phyloP scores from a whole-genome alignment of 805 yeast species.

The Nakazawaea laoshanensis region DNA sequence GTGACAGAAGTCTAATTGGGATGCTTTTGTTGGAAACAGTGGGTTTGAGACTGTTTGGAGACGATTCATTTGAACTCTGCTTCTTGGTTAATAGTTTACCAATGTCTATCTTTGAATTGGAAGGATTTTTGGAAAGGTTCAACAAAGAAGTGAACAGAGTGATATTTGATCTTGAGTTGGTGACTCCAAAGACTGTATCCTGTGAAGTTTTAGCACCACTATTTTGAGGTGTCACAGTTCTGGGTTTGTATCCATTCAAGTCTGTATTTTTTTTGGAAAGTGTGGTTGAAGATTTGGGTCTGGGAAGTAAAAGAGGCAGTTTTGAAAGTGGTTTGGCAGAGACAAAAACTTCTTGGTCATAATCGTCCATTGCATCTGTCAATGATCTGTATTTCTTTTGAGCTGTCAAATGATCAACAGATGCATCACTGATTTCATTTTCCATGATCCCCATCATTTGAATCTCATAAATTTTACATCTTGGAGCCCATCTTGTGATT shows the following conservation, averaged over 20 bases:
- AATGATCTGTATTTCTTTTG: constrained; percentile 28
- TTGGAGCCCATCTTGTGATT: constrained; percentile 74
- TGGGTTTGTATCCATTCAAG: constrained; percentile 6
- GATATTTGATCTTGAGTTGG: constrained; percentile 25
- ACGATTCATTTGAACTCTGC: neutral
- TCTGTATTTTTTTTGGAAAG: constrained; percentile 1
- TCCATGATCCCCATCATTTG: constrained; percentile 99
- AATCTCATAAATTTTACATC: constrained; percentile 87
- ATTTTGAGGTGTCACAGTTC: constrained; percentile 8
- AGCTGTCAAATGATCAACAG: constrained; percentile 49
- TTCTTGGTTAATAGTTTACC: neutral
- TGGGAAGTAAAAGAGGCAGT: neutral
- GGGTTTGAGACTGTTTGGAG: neutral
- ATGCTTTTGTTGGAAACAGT: neutral
- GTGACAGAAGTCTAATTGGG: too few species aligned
- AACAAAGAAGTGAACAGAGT: constrained; percentile 30
- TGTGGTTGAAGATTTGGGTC: neutral
- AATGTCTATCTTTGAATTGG: neutral
- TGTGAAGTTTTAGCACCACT: constrained; percentile 21
- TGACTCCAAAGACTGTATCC: constrained; percentile 23
- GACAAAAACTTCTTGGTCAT: constrained; percentile 52
- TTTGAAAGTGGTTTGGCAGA: neutral
- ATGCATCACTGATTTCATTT: constrained; percentile 66
- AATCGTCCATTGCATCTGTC: constrained; percentile 54
- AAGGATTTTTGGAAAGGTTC: constrained; percentile 19